These are phyloP conservation scores for Knoxdaviesia proteae DNA, from an alignment of 2,329 filamentous ascomycete species.

Conservation along the genomic window DNA sequence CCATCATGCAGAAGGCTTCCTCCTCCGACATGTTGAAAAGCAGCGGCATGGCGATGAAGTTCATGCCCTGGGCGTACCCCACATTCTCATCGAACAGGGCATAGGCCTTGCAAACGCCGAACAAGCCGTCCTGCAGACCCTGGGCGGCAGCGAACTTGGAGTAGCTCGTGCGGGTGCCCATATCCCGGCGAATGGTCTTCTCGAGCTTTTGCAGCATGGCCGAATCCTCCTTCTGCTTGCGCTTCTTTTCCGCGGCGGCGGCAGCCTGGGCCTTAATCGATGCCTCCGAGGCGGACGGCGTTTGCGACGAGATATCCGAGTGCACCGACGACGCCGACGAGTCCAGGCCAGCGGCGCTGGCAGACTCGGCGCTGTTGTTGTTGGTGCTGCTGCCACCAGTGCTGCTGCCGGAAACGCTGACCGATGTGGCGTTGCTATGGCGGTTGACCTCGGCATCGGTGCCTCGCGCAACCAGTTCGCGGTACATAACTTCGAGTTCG, in stretches of 20 bases:
- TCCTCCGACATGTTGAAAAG: conserved; percentile 97
- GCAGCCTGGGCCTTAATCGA: conserved; percentile 42
- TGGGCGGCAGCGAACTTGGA: conserved; percentile 87
- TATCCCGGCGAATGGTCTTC: conserved; percentile 74
- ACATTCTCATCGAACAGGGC: conserved; percentile 86
- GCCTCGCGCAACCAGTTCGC: conserved; percentile 57
- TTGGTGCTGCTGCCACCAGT: conserved; percentile 42
- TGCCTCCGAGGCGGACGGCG: conserved; percentile 29
- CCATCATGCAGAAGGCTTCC: conserved; percentile 84
- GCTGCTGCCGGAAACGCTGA: conserved; percentile 30
- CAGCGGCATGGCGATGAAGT: conserved; percentile 91
- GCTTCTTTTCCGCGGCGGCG: conserved; percentile 47
- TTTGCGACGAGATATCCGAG: conserved; percentile 42
- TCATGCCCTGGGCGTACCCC: conserved; percentile 96
- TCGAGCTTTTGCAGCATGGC: conserved; percentile 62
- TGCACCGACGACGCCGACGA: conserved; percentile 75
- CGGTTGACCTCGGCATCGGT: conserved; percentile 53
- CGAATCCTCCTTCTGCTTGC: conserved; percentile 59
- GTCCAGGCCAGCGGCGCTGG: conserved; percentile 12
- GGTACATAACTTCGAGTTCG: conserved; percentile 72
- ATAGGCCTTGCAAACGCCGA: conserved; percentile 93
- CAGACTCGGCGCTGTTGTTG: conserved; percentile 13
- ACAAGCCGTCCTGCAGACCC: conserved; percentile 80
- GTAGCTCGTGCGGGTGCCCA: conserved; percentile 85
- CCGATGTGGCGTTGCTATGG: conserved; percentile 30